Base-by-base conservation (phyloP, 345 rosid species). In the Hibiscus syriacus region DNA sequence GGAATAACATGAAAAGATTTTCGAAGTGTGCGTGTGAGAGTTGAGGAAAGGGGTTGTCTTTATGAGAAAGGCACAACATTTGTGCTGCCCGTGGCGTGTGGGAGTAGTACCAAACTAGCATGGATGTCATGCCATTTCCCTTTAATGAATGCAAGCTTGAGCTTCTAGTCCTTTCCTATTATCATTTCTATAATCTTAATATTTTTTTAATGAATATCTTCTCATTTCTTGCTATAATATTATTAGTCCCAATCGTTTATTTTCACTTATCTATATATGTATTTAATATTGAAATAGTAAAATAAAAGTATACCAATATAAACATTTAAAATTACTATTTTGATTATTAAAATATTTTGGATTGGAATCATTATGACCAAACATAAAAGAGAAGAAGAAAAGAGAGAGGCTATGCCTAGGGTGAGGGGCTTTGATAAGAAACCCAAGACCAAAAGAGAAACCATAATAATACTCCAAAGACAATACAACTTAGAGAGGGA, bases 81-180 rank as follows among this genome's bases (percentile, higher is more conserved):
- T 82, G 92, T 87, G 96, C 85, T 85, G 86, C 72, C 84, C 95
- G 80, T 86, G 80, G 85, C 97, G 90, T 87, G 86, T 82, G 89
- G 87, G 76, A 79, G 70, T 73, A 36, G 66, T 66, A 72, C 77
- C 67, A 68, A 72, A 82, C 83, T 80, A 80, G 77, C 85, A 73
- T 81, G 75, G 68, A 54, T 72, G 43, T 76, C 74, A 65, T 70
- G 50, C 85, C 59, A 59, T 25, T 54, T n/a, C 4, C 64, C n/a
- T n/a, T n/a, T n/a, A n/a, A 20, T 25, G 19, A 25, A 25, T 55
- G 36, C 16, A 55, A 14, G 26, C 27, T 27, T 26, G 0, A 55
- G 60, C 60, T 13, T 55, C 60, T 25, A 25, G 32, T 53, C 58
- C 8, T 54, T 25, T 26, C 3, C 13, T 13, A 10, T 55, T 55